phyloP scores from a whole-genome alignment of 2,329 filamentous ascomycete species.

The Onygenales sp. region DNA sequence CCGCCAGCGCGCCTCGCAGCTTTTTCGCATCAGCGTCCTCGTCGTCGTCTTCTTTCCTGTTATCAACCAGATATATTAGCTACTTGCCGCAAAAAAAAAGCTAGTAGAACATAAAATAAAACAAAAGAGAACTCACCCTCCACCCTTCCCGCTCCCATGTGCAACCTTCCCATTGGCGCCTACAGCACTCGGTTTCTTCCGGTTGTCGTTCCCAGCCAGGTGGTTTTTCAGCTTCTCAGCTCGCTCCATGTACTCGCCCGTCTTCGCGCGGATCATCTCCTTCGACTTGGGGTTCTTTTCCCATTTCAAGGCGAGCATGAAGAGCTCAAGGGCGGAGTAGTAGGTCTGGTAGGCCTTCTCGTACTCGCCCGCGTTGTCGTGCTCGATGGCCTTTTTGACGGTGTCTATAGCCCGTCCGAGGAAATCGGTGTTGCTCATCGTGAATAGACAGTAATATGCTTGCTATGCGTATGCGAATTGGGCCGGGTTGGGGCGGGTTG shows the following conservation, averaged over 20 bases:
- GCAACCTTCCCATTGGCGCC: constrained; percentile 43
- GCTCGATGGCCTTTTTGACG: constrained; percentile 95
- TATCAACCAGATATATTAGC: constrained; percentile 3
- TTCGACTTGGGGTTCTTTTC: constrained; percentile 97
- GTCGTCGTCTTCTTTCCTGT: constrained; percentile 50
- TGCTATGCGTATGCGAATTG: too few relatives aligned
- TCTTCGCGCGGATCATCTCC: constrained; percentile 93
- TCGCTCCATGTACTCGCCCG: constrained; percentile 94
- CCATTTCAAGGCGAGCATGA: constrained; percentile 99
- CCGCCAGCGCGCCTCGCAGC: constrained; percentile 76
- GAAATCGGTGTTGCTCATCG: constrained; percentile 94
- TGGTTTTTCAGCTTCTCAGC: constrained; percentile 97
- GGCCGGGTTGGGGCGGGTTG: too few relatives aligned
- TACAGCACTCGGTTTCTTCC: constrained; percentile 43
- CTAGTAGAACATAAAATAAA: constrained; percentile 1
- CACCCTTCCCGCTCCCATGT: constrained; percentile 43
- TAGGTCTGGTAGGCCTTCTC: constrained; percentile 95
- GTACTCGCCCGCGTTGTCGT: constrained; percentile 91
- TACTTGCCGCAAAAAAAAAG: constrained; percentile 3
- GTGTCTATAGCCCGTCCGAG: constrained; percentile 91
- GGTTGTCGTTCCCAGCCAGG: constrained; percentile 53
- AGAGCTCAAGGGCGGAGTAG: constrained; percentile 91
- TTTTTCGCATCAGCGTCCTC: constrained; percentile 93
- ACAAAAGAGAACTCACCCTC: constrained; percentile 33
- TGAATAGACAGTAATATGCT: constrained; percentile 19